Evolutionary conservation across 2,329 filamentous ascomycete genomes (phyloP).

Genomic region (Colletotrichum ledebouriae): DNA sequence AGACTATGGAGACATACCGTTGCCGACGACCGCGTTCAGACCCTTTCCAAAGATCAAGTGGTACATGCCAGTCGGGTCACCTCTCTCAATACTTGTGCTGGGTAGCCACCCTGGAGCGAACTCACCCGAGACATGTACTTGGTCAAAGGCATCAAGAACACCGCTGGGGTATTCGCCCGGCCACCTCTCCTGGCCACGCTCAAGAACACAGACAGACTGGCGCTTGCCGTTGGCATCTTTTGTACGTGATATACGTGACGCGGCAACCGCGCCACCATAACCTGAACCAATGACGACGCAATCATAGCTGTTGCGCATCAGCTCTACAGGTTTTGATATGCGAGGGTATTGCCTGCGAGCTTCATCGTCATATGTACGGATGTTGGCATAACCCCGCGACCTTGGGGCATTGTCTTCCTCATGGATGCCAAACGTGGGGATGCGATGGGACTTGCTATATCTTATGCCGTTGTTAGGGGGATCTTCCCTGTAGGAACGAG

Average conservation of each 20-base stretch:
- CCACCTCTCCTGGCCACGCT: slow-evolving; percentile 75
- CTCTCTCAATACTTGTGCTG: slow-evolving; percentile 59
- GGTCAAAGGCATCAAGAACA: slow-evolving; percentile 59
- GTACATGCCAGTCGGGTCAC: slow-evolving; percentile 72
- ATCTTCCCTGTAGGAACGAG: slow-evolving; percentile 41
- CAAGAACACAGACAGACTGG: slow-evolving; percentile 73
- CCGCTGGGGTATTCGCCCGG: slow-evolving; percentile 73
- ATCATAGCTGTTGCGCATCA: slow-evolving; percentile 72
- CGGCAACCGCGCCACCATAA: slow-evolving; percentile 76
- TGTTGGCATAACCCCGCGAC: slow-evolving; percentile 49
- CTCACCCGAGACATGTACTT: slow-evolving; percentile 70
- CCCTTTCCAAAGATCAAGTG: slow-evolving; percentile 74
- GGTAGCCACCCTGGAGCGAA: slow-evolving; percentile 59
- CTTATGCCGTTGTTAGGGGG: slow-evolving; percentile 41
- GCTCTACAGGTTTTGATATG: slow-evolving; percentile 68
- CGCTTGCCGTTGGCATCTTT: slow-evolving; percentile 51
- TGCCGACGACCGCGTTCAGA: slow-evolving; percentile 72
- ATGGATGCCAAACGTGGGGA: slow-evolving; percentile 48
- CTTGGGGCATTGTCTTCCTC: slow-evolving; percentile 53
- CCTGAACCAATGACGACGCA: slow-evolving; percentile 77
- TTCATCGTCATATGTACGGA: slow-evolving; percentile 47
- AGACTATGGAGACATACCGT: slow-evolving; percentile 57
- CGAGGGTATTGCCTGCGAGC: slow-evolving; percentile 59
- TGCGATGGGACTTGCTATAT: slow-evolving; percentile 46
- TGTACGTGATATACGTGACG: slow-evolving; percentile 73